Conservation (phyloP, 2,329 filamentous ascomycete species). For the Dactylonectria macrodidyma region DNA sequence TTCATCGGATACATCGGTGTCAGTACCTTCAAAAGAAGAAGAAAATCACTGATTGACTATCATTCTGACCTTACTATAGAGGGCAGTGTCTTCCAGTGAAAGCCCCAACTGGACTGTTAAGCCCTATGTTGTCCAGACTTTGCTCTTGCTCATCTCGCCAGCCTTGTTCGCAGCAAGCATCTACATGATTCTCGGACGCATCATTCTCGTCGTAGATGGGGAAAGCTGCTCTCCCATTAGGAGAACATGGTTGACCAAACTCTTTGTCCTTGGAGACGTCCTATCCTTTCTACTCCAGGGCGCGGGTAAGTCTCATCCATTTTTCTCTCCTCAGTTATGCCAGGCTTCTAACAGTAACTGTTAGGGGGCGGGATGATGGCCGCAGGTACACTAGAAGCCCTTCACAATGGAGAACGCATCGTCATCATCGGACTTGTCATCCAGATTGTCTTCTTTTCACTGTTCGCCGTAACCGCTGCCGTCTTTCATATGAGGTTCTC, state of each 20-base stretch:
- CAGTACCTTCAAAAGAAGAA: neutral
- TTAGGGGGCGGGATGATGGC: conserved; percentile 25
- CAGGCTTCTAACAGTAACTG: neutral
- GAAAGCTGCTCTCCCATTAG: conserved; percentile 57
- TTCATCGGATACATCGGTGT: neutral
- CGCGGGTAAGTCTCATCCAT: conserved; percentile 24
- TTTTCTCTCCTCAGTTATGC: neutral
- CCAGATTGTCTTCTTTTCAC: conserved; percentile 66
- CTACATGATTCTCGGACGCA: conserved; percentile 60
- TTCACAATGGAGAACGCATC: conserved; percentile 57
- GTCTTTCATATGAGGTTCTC: conserved; percentile 56
- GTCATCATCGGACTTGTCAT: conserved; percentile 66
- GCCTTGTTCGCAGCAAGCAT: conserved; percentile 59
- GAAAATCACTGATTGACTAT: neutral
- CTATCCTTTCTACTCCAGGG: conserved; percentile 54
- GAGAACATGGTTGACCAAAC: conserved; percentile 60
- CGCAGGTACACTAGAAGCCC: neutral
- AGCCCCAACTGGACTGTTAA: conserved; percentile 46
- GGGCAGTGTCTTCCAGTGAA: conserved; percentile 57
- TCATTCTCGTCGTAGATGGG: conserved; percentile 53
- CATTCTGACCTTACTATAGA: conserved; percentile 57
- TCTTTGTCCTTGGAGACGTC: conserved; percentile 64
- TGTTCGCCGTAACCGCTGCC: conserved; percentile 62
- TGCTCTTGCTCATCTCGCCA: conserved; percentile 55
- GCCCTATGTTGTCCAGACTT: conserved; percentile 55